These are phyloP conservation scores for Ramalina peruviana DNA, from an alignment of 495 filamentous ascomycete species.

Conservation along the genomic window DNA sequence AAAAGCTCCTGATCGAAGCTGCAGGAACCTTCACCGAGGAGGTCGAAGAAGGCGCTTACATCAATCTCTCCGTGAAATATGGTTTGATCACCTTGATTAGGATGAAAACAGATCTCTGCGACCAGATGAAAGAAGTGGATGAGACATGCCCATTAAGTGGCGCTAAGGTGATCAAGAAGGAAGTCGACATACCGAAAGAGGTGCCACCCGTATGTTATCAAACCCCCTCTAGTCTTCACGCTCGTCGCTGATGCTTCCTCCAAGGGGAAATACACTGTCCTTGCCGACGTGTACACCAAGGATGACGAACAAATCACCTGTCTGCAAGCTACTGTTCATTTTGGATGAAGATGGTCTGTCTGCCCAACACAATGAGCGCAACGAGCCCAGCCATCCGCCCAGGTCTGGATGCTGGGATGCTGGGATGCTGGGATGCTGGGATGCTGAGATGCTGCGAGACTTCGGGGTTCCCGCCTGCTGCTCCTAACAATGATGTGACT, in stretches of 20 bases:
- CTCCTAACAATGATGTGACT: too few relatives aligned
- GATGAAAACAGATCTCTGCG: slow-evolving; percentile 67
- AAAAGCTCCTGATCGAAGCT: slow-evolving; percentile 65
- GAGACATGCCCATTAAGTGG: slow-evolving; percentile 80
- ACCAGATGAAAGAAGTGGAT: slow-evolving; percentile 76
- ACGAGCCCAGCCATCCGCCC: too few relatives aligned
- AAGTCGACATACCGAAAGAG: slow-evolving; percentile 70
- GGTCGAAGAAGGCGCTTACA: slow-evolving; percentile 63
- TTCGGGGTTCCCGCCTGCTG: too few relatives aligned
- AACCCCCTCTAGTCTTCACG: slow-evolving; percentile 5
- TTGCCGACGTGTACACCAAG: slow-evolving; percentile 64
- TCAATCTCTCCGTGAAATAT: slow-evolving; percentile 79
- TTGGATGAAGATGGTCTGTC: slow-evolving; percentile 20
- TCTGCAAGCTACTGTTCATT: slow-evolving; percentile 52
- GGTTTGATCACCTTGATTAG: slow-evolving; percentile 80
- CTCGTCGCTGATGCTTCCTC: slow-evolving; percentile 7
- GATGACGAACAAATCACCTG: slow-evolving; percentile 67
- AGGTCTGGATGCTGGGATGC: too few relatives aligned
- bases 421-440: too few relatives aligned
- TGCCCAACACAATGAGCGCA: too few relatives aligned
- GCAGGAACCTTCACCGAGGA: slow-evolving; percentile 51
- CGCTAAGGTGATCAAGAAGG: slow-evolving; percentile 54
- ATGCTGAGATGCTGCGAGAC: too few relatives aligned
- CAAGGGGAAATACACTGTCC: slow-evolving; percentile 80
- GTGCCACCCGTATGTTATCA: slow-evolving; percentile 65